A percentile compares a stretch with the other conserved stretches of the same genome.
Evolutionary conservation across 2,329 filamentous ascomycete genomes (phyloP).

Genomic region (Lachnellula hyalina): DNA sequence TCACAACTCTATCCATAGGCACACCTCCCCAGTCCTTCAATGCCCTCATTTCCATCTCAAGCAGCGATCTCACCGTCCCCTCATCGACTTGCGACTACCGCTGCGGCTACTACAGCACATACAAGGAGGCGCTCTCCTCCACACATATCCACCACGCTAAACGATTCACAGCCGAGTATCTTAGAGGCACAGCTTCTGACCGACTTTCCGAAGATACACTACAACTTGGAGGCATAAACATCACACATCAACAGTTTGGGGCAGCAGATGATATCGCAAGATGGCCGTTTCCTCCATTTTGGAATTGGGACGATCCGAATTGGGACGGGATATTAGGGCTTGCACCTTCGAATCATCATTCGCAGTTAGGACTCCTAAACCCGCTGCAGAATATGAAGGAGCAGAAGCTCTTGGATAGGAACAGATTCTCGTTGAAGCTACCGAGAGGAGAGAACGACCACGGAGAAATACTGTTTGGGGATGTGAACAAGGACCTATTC

Average conservation of each 20-base stretch:
- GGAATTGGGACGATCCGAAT: neutral
- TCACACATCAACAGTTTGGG: slow-evolving; percentile 4
- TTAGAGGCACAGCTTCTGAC: neutral
- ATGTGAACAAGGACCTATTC: slow-evolving; percentile 4
- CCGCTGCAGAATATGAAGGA: slow-evolving; percentile 2
- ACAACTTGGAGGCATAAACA: neutral
- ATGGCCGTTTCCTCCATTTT: neutral
- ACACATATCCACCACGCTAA: neutral
- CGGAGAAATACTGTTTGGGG: slow-evolving; percentile 8
- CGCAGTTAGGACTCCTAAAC: neutral
- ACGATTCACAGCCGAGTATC: neutral
- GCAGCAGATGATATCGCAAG: neutral
- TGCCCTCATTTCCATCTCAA: slow-evolving; percentile 3
- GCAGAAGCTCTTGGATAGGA: slow-evolving; percentile 7
- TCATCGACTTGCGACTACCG: slow-evolving; percentile 3
- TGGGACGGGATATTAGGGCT: slow-evolving; percentile 9
- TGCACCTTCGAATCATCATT: neutral
- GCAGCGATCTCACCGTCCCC: slow-evolving; percentile 1
- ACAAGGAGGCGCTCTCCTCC: neutral
- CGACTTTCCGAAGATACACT: neutral
- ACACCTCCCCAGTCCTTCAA: slow-evolving; percentile 8
- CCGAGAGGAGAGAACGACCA: neutral
- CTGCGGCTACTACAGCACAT: neutral
- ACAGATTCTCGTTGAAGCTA: slow-evolving; percentile 6
- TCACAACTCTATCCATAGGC: slow-evolving; percentile 7